Evolutionary conservation across 2,329 filamentous ascomycete species (phyloP), one percentile per base, ranked within the genome.

Genomic region (Akanthomyces lecanii): DNA sequence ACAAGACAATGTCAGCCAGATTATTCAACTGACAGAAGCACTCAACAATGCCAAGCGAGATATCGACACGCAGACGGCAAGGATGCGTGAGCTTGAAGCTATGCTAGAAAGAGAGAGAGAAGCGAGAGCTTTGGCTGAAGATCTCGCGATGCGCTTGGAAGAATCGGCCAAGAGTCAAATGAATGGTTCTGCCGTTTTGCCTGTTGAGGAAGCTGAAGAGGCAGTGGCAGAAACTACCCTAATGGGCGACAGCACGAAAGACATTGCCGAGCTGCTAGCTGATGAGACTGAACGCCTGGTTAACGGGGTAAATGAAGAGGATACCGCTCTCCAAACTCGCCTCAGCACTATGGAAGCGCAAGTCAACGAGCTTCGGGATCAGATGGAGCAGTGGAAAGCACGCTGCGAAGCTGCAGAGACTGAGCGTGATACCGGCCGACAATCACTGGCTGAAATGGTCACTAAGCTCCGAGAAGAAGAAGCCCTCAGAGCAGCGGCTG

Each of bases 371-470:
- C 86, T 97, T 79, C 90, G 88, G 75, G 82, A 87, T 65, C 89
- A 96, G 72, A 87, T 97, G 72, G 89, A 95, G 61, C 78, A 82
- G 7, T 97, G 91, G 78, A 89, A 89, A 69, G 79, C 85, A 62
- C 87, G 91, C 36, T 92, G 92, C 10, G 90, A 97, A 73, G 83
- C 80, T 64, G 93, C 92, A 4, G 94, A 98, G 73, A 79, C 84
- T 10, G 92, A 97, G 69, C 85, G 89, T 52, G 86, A 89, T 61
- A 81, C 85, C 48, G 86, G 88, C 61, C 87, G 89, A 61, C 88
- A 89, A 73, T 89, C 89, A 1, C 77, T 99, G 51, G 88, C 90
- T 1, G 91, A 97, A 72, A 95, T 98, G 91, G 88, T 97, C 14
- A 82, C 91, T 69, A 88, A 89, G 67, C 89, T 97, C 62, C 86